Conservation (phyloP, 202 grass and related monocot genomes). For the Brachypodium distachyon region DNA sequence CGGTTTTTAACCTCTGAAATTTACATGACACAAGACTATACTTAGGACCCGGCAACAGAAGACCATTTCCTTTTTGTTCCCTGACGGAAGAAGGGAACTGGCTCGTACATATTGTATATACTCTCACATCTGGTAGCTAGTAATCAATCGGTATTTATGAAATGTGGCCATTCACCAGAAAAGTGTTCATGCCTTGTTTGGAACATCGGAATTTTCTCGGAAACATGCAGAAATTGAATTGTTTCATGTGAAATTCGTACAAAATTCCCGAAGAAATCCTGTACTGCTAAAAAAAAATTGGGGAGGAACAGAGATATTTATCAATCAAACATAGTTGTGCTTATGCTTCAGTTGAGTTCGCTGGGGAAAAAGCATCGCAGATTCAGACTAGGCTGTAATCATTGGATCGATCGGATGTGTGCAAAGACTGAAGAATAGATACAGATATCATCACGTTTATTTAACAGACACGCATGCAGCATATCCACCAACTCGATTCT, state of each 20-base stretch:
- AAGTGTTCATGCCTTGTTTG: neutral
- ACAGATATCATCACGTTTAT: slow-evolving; percentile 11
- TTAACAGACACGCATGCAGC: neutral
- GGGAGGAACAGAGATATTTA: too few relatives aligned
- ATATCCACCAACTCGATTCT: slow-evolving; percentile 3
- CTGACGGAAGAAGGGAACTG: slow-evolving; percentile 13
- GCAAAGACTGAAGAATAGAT: neutral
- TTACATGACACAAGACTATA: slow-evolving; percentile 13
- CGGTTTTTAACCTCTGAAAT: slow-evolving; percentile 5
- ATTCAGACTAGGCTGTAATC: too few relatives aligned
- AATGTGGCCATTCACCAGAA: neutral
- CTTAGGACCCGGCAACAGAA: slow-evolving; percentile 5
- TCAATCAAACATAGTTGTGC: too few relatives aligned
- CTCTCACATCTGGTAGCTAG: neutral
- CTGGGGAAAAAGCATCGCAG: too few relatives aligned
- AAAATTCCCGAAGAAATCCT: neutral
- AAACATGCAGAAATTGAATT: neutral
- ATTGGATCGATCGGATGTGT: neutral
- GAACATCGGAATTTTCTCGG: neutral
- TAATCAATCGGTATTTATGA: neutral
- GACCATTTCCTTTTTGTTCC: slow-evolving; percentile 16
- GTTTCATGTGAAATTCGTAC: neutral
- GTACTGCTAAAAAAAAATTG: too few relatives aligned
- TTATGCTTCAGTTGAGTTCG: neutral
- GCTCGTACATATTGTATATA: slow-evolving; percentile 9